phyloP scores from a whole-genome alignment of 2,329 filamentous ascomycete genomes.

The Ceratocystis variospora region DNA sequence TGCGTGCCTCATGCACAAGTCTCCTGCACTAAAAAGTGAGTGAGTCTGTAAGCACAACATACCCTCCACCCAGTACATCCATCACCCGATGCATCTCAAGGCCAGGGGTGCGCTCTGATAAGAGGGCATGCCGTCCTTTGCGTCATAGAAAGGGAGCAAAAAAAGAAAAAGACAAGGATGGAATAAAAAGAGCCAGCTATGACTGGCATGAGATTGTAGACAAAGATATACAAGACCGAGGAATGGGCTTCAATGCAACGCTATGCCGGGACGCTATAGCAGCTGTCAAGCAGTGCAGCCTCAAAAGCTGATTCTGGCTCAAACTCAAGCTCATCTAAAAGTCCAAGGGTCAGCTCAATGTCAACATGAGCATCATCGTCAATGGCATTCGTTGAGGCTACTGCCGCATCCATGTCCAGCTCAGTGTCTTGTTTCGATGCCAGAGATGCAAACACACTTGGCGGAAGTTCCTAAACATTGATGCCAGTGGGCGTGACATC shows the following conservation, averaged over 20 bases:
- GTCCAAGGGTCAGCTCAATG: not conserved
- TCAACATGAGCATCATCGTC: not conserved
- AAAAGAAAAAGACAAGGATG: not conserved
- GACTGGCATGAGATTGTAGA: not conserved
- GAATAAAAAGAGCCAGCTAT: not conserved
- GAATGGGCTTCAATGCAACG: not conserved
- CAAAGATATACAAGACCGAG: not conserved
- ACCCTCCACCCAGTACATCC: no score
- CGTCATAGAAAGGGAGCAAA: constrained; percentile 2
- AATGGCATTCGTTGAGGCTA: not conserved
- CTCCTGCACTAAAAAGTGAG: no score
- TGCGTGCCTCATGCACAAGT: no score
- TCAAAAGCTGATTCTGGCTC: constrained; percentile 1
- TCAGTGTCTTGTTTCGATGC: not conserved
- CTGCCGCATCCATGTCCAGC: no score
- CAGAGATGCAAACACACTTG: not conserved
- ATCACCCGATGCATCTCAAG: not conserved
- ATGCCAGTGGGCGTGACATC: constrained; percentile 35
- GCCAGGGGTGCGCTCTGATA: not conserved
- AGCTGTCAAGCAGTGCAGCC: not conserved
- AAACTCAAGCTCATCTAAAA: constrained; percentile 2
- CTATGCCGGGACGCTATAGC: not conserved
- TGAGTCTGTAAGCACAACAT: no score
- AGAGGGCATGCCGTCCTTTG: constrained; percentile 5
- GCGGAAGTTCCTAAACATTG: constrained; percentile 16